Evolutionary conservation across 2,329 filamentous ascomycete genomes (phyloP).

Genomic region (Erysiphe neolycopersici): DNA sequence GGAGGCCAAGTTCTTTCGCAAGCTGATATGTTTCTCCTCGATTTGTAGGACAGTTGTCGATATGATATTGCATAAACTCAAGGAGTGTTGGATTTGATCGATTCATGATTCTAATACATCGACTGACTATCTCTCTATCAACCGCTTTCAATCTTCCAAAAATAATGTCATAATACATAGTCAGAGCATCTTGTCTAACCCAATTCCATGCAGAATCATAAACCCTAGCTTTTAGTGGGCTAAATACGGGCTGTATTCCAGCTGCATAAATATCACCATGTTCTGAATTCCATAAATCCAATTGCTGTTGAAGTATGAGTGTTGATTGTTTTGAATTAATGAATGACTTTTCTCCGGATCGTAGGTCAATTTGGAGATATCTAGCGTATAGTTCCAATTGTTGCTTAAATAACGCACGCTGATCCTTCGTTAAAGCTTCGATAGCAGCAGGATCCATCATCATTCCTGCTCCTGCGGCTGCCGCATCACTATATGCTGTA

Average conservation of each 20-base stretch:
- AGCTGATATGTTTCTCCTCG: conserved; percentile 92
- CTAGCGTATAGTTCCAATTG: conserved; percentile 85
- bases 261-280: conserved; percentile 91
- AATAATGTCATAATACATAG: conserved; percentile 98
- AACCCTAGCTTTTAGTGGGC: conserved; percentile 71
- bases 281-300: conserved; percentile 85
- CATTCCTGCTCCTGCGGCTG: conserved; percentile 55
- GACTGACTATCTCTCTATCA: conserved; percentile 93
- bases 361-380: conserved; percentile 91
- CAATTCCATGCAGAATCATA: conserved; percentile 99
- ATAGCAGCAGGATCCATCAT: conserved; percentile 99
- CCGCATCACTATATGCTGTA: conserved; percentile 45
- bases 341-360: conserved; percentile 85
- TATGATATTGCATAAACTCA: conserved; percentile 99
- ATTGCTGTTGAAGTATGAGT: conserved; percentile 66
- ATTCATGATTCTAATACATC: conserved; percentile 98
- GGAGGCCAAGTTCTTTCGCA: conserved; percentile 79
- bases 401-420: conserved; percentile 89
- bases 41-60: conserved; percentile 92
- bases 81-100: conserved; percentile 84
- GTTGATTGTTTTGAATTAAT: conserved; percentile 64
- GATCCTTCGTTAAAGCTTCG: conserved; percentile 90
- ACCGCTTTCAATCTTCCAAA: conserved; percentile 83
- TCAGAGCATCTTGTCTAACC: conserved; percentile 89
- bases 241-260: conserved; percentile 87